These are phyloP conservation scores for Trichoderma erinaceum DNA, from an alignment of 495 filamentous ascomycete species.

Conservation along the genomic window DNA sequence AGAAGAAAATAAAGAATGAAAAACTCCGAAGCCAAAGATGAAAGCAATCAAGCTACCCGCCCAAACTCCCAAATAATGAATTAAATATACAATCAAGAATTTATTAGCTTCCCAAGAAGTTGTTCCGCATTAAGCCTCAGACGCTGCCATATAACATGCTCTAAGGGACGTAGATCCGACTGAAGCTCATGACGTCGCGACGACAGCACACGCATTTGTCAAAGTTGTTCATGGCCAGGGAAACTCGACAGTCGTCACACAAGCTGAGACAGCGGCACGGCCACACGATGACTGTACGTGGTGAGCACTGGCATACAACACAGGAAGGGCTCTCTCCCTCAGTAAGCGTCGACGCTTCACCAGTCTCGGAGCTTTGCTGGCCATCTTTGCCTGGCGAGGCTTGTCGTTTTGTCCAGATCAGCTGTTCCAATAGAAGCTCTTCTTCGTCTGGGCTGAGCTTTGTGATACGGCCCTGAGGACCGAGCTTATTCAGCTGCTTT, in stretches of 20 bases:
- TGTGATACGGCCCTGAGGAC: slow-evolving; percentile 19
- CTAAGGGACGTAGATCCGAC: slow-evolving; percentile 82
- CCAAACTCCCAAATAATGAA: not conserved
- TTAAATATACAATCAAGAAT: not conserved
- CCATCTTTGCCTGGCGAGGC: slow-evolving; percentile 21
- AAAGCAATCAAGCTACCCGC: not conserved
- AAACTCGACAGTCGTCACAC: slow-evolving; percentile 91
- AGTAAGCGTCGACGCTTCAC: slow-evolving; percentile 39
- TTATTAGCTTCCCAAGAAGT: not conserved
- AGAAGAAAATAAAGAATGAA: not conserved
- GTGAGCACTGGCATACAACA: slow-evolving; percentile 85
- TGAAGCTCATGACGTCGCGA: slow-evolving; percentile 77
- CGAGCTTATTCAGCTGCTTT: slow-evolving; percentile 35
- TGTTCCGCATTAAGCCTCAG: too few species aligned
- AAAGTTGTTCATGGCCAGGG: slow-evolving; percentile 93
- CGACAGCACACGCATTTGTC: slow-evolving; percentile 91
- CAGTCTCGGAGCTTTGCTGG: slow-evolving; percentile 49
- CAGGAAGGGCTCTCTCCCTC: slow-evolving; percentile 67
- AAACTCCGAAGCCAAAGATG: not conserved
- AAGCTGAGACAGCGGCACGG: slow-evolving; percentile 90
- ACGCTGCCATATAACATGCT: slow-evolving; percentile 19
- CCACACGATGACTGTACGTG: slow-evolving; percentile 90
- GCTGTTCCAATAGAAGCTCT: slow-evolving; percentile 68
- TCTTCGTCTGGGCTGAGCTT: slow-evolving; percentile 62
- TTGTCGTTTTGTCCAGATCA: slow-evolving; percentile 61